These are phyloP conservation scores for Aspergillus baeticus DNA, from an alignment of 495 filamentous ascomycete genomes.

Conservation along the genomic window DNA sequence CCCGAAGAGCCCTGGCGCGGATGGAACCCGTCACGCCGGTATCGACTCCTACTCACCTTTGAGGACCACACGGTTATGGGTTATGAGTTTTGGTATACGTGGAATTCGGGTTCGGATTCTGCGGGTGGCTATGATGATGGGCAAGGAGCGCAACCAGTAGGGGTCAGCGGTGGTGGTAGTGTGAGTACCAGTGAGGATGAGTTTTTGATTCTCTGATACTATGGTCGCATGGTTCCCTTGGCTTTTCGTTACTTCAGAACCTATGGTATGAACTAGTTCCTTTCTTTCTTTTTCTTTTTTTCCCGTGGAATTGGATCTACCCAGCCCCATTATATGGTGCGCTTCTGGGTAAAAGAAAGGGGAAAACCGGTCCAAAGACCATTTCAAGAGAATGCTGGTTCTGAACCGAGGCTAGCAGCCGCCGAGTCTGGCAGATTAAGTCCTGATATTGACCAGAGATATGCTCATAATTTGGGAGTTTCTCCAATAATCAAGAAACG, in stretches of 20 bases:
- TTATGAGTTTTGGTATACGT: slow-evolving; percentile 69
- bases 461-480: no score
- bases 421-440: no score
- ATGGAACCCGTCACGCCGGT: slow-evolving; percentile 47
- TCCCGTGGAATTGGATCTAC: not conserved
- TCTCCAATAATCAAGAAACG: no score
- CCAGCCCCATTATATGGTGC: no score
- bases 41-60: slow-evolving; percentile 74
- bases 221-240: no score
- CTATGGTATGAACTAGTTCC: no score
- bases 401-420: no score
- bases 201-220: not conserved
- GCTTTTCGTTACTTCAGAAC: no score
- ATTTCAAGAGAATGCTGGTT: no score
- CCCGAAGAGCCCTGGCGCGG: slow-evolving; percentile 43
- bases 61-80: slow-evolving; percentile 73
- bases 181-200: not conserved
- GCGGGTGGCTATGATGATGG: slow-evolving; percentile 15
- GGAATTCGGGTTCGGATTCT: slow-evolving; percentile 19
- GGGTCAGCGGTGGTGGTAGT: not conserved
- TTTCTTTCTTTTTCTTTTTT: not conserved
- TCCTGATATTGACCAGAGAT: no score
- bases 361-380: no score
- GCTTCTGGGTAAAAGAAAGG: no score
- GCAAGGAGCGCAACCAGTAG: not conserved